phyloP scores from a whole-genome alignment of 345 rosid genomes.

The Microthlaspi erraticum region DNA sequence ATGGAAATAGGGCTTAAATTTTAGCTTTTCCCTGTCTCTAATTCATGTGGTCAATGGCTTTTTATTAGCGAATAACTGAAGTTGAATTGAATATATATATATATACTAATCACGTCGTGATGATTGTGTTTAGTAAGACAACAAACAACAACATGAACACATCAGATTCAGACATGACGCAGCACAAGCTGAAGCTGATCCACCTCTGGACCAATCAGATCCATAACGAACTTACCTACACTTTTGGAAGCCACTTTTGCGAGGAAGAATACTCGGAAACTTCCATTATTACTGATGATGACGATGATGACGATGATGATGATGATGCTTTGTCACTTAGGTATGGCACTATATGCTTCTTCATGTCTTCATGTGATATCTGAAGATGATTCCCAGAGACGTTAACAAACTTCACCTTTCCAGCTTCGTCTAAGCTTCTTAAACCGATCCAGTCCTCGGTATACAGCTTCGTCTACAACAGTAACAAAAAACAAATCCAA shows the following conservation, averaged over 20 bases:
- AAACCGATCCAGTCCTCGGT: conserved; percentile 80
- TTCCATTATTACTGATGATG: conserved; percentile 6
- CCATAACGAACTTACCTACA: conserved; percentile 39
- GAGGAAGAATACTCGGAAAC: conserved; percentile 39
- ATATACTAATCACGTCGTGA: not conserved
- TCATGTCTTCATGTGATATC: conserved; percentile 60
- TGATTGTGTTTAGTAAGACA: conserved; percentile 21
- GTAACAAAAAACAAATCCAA: not conserved
- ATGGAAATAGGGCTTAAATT: no score
- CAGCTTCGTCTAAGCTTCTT: conserved; percentile 70
- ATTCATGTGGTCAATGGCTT: no score
- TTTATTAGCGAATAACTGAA: no score
- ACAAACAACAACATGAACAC: conserved; percentile 25
- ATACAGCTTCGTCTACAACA: conserved; percentile 61
- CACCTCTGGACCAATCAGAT: conserved; percentile 38
- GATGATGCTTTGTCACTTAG: conserved; percentile 50
- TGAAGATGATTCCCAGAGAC: conserved; percentile 69
- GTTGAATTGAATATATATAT: no score
- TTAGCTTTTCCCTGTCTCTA: no score
- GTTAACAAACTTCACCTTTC: conserved; percentile 64
- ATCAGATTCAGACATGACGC: conserved; percentile 30
- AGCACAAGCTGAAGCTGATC: conserved; percentile 45
- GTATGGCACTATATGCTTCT: conserved; percentile 66
- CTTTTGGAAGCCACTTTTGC: conserved; percentile 45
- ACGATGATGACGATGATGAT: conserved; percentile 35